These are phyloP conservation scores for Citrus mangshanensis DNA, from an alignment of 345 rosid genomes.

Conservation along the genomic window DNA sequence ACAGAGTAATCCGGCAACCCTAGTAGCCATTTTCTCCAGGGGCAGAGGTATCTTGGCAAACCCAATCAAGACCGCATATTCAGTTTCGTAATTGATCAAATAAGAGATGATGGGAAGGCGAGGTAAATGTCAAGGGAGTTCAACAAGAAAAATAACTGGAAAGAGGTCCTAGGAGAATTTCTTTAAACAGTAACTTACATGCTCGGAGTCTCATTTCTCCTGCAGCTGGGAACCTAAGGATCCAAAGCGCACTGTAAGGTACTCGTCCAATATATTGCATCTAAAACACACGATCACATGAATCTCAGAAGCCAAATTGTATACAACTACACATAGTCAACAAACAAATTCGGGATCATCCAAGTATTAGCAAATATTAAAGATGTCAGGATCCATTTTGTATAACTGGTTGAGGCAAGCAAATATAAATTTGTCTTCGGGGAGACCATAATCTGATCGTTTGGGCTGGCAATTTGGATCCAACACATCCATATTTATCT, in stretches of 20 bases:
- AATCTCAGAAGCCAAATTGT: not conserved
- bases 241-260: constrained; percentile 97
- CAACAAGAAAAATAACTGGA: not conserved
- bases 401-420: constrained; percentile 98
- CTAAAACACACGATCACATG: constrained; percentile 24
- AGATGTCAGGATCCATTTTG: constrained; percentile 99
- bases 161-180: not conserved
- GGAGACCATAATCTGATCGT: constrained; percentile 87
- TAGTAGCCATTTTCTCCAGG: constrained; percentile 98
- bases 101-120: not conserved
- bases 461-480: constrained; percentile 71
- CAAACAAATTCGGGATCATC: not conserved
- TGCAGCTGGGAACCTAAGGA: constrained; percentile 96
- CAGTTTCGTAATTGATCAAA: not conserved
- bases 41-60: constrained; percentile 93
- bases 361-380: constrained; percentile 67
- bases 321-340: not conserved
- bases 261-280: constrained; percentile 96
- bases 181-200: constrained; percentile 41
- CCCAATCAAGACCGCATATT: constrained; percentile 29
- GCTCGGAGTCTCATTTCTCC: constrained; percentile 91
- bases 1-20: constrained; percentile 98
- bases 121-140: not conserved
- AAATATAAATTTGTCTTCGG: constrained; percentile 94
- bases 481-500: constrained; percentile 91